Evolutionary conservation across 75 land plant species (phyloP), one percentile per base, ranked within the genome.

Genomic region (Gnetum montanum): DNA sequence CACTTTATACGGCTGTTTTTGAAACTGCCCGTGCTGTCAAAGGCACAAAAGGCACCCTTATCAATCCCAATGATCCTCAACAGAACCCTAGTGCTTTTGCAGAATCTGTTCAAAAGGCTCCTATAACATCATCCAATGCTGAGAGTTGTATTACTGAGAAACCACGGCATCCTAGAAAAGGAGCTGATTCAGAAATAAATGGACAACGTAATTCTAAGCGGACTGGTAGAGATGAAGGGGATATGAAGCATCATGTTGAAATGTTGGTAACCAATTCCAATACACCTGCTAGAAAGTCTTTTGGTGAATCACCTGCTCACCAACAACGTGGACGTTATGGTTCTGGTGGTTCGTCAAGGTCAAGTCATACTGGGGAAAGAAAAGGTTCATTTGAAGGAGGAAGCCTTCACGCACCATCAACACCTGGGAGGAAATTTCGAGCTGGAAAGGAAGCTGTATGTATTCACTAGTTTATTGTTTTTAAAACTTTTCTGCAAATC

Each of bases 1-100:
- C 65, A 11, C 83, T 80, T 45, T 86, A 78, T 69, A 82, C 90
- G 2, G 70, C 62, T 31, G 81, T 72, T 27, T 86, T 86, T 62
- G 86, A 86, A 4, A 58, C 68, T 56, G 90, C 86, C 33, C 69
- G 83, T 20, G 75, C 71, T 38, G 77, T 70, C 3, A 76, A 75
- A 56, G 62, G 38, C 69, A 29, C 44, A 35, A 64, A 68, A 37
- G 71, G 59, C 19, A 65, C 61, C 62, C 18, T 57, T 26, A 64
- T 72, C 20, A 82, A 86, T 59, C 90, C 90, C 40, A 83, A 86
- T 65, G 86, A 86, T 53, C 90, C 91, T 31, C 63, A 49, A 44
- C 67, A 49, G 31, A 54, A 58, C 27, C 59, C 53, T 49, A 61
- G 15, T n/a, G 53, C 54, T 50, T 61, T 41, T 40, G 59, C 30